These are phyloP conservation scores for Clonostachys sp. DNA, from an alignment of 2,329 filamentous ascomycete genomes.

Conservation along the genomic window DNA sequence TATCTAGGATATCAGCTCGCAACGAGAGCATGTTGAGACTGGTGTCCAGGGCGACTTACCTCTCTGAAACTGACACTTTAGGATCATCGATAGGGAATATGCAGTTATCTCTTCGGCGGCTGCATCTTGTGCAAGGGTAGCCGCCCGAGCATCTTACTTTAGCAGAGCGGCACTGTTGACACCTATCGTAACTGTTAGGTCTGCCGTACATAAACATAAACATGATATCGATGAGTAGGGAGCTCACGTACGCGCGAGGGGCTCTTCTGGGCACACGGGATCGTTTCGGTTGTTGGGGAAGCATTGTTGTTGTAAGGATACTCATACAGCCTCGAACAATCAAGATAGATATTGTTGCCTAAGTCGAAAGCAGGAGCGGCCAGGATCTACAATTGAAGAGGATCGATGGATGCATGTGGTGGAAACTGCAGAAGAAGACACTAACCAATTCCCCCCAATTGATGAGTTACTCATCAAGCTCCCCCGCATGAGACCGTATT, in stretches of 20 bases:
- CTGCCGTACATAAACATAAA: no score
- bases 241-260: background rate
- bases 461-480: no score
- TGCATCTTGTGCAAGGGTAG: background rate
- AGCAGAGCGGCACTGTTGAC: slow-evolving; percentile 1
- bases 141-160: slow-evolving; percentile 1
- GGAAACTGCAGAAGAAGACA: no score
- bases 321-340: no score
- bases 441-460: no score
- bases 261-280: background rate
- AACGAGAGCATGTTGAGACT: background rate
- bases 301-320: no score
- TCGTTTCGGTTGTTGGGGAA: background rate
- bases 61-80: slow-evolving; percentile 1
- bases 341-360: no score
- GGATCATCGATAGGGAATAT: slow-evolving; percentile 1
- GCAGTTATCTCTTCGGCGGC: background rate
- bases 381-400: no score
- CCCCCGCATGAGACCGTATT: no score
- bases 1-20: background rate
- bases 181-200: background rate
- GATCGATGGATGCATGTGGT: no score
- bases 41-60: background rate
- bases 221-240: background rate
- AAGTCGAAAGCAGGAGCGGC: no score